phyloP scores from a whole-genome alignment of 352 stramenopile species.

The Halophytophthora polymorphica region DNA sequence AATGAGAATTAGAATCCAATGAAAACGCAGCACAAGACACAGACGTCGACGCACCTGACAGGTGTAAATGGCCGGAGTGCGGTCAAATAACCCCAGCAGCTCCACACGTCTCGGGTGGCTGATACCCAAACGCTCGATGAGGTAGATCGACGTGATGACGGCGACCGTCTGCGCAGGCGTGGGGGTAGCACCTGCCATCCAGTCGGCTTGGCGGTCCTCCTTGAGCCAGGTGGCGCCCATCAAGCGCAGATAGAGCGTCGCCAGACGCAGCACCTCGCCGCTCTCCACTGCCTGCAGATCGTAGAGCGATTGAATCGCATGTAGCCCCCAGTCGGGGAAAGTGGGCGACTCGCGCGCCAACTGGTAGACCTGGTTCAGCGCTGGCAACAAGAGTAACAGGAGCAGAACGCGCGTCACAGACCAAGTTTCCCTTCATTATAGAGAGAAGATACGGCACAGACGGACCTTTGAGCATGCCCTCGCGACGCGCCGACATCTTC shows the following conservation, averaged over 20 bases:
- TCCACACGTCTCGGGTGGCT: constrained; percentile 57
- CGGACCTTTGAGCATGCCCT: constrained; percentile 41
- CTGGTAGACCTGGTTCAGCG: constrained; percentile 39
- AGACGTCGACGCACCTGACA: constrained; percentile 24
- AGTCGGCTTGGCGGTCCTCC: constrained; percentile 38
- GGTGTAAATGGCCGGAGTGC: constrained; percentile 42
- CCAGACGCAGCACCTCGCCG: constrained; percentile 36
- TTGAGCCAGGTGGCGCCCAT: constrained; percentile 54
- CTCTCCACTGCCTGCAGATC: constrained; percentile 60
- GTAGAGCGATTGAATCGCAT: constrained; percentile 64
- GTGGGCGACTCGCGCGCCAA: constrained; percentile 19
- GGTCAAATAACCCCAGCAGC: constrained; percentile 64
- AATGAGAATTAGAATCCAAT: constrained; percentile 2
- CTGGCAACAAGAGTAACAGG: constrained; percentile 1
- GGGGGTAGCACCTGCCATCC: constrained; percentile 33
- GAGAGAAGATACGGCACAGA: background rate
- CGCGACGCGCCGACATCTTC: constrained; percentile 46
- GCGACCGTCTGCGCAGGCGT: constrained; percentile 56
- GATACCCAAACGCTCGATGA: constrained; percentile 72
- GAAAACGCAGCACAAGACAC: background rate
- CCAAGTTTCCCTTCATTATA: background rate
- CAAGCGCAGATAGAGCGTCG: constrained; percentile 56
- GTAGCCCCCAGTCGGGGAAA: constrained; percentile 35
- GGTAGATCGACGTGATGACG: constrained; percentile 58
- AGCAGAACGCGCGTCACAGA: background rate